Percentiles rank a stretch among this genome's conserved stretches.
Evolutionary conservation across 2,329 filamentous ascomycete genomes (phyloP).

Genomic region (Neurospora crassa): DNA sequence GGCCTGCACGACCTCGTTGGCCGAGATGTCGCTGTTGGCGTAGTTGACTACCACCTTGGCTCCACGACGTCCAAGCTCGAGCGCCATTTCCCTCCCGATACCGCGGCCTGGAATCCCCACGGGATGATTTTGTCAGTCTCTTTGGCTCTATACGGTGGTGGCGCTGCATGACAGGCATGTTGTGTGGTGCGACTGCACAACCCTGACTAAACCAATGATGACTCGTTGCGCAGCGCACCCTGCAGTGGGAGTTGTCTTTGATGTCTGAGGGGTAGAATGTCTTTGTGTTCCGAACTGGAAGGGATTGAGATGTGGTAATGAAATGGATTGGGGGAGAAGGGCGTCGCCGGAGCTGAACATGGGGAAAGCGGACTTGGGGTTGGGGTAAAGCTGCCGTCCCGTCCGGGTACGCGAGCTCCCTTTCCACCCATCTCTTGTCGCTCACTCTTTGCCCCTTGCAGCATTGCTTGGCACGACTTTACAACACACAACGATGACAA

Average conservation of each 20-base stretch:
- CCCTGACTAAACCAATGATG: background rate
- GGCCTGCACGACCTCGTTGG: slow-evolving; percentile 53
- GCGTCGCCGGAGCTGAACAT: background rate
- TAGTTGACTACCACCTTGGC: slow-evolving; percentile 60
- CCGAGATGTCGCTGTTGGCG: slow-evolving; percentile 43
- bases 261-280: background rate
- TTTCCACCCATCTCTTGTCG: background rate
- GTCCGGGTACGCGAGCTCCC: slow-evolving; percentile 6
- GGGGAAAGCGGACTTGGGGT: slow-evolving; percentile 13
- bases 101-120: slow-evolving; percentile 33
- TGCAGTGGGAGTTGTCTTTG: background rate
- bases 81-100: slow-evolving; percentile 57
- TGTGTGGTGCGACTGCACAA: background rate
- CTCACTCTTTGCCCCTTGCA: background rate
- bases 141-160: background rate
- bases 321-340: background rate
- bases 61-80: slow-evolving; percentile 54
- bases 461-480: background rate
- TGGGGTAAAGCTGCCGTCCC: slow-evolving; percentile 17
- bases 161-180: background rate
- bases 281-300: background rate
- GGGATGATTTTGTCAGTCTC: background rate
- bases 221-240: background rate
- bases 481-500: background rate
- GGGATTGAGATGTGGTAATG: background rate